Conservation (phyloP, 2,329 filamentous ascomycete species). For the Thelonectria rubi region DNA sequence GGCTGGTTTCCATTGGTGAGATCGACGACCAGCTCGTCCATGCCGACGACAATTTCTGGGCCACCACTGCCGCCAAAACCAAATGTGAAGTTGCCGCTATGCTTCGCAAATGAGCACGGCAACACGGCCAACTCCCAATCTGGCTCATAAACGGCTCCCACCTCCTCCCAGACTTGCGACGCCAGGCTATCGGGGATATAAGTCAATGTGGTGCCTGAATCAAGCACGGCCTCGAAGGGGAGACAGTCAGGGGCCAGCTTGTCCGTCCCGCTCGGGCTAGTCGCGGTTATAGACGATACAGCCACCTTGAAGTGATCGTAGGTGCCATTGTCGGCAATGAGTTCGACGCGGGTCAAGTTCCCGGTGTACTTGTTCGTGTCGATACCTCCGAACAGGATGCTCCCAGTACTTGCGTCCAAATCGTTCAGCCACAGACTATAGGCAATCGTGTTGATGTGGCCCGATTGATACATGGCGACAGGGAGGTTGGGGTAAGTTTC, state of each 20-base stretch:
- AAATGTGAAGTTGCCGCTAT: slow-evolving; percentile 62
- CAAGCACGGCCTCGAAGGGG: slow-evolving; percentile 71
- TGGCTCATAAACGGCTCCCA: slow-evolving; percentile 58
- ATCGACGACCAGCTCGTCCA: slow-evolving; percentile 66
- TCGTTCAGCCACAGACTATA: slow-evolving; percentile 77
- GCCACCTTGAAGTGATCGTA: slow-evolving; percentile 60
- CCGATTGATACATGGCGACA: slow-evolving; percentile 68
- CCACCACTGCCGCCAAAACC: slow-evolving; percentile 60
- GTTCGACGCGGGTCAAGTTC: slow-evolving; percentile 66
- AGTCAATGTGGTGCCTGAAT: slow-evolving; percentile 78
- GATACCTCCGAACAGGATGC: slow-evolving; percentile 82
- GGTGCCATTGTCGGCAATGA: slow-evolving; percentile 54
- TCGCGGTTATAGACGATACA: slow-evolving; percentile 58
- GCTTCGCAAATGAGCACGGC: slow-evolving; percentile 58
- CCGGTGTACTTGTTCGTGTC: slow-evolving; percentile 79
- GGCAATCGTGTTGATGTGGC: slow-evolving; percentile 70
- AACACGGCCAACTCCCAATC: slow-evolving; percentile 54
- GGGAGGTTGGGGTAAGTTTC: slow-evolving; percentile 67
- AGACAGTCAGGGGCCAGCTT: slow-evolving; percentile 52
- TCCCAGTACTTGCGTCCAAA: slow-evolving; percentile 69
- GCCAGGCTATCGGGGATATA: slow-evolving; percentile 73
- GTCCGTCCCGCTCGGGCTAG: slow-evolving; percentile 60
- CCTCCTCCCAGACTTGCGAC: slow-evolving; percentile 61
- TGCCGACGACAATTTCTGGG: slow-evolving; percentile 59
- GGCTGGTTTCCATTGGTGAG: slow-evolving; percentile 48